phyloP scores from a whole-genome alignment of 2,329 filamentous ascomycete genomes.

The Exophiala alcalophila region DNA sequence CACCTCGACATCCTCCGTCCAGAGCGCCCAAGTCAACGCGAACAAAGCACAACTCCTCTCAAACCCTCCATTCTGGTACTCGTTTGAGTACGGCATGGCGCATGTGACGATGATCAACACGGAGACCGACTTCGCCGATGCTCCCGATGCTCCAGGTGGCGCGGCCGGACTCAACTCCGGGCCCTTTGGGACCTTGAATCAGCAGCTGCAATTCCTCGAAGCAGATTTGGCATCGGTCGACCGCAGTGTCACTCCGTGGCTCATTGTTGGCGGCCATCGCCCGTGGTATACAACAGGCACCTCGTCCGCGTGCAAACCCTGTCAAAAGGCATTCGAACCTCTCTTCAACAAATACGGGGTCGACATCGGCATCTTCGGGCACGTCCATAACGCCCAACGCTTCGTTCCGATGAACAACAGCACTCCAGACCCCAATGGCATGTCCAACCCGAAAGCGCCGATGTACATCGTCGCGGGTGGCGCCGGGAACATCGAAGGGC shows the following conservation, averaged over 20 bases:
- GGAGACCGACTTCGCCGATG: slow-evolving; percentile 52
- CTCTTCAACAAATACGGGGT: slow-evolving; percentile 47
- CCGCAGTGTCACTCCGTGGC: slow-evolving; percentile 50
- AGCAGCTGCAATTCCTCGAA: slow-evolving; percentile 49
- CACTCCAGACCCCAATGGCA: too few relatives aligned
- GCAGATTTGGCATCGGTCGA: slow-evolving; percentile 46
- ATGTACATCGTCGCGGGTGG: too few relatives aligned
- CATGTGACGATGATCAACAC: slow-evolving; percentile 50
- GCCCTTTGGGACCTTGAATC: slow-evolving; percentile 42
- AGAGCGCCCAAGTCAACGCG: slow-evolving; percentile 51
- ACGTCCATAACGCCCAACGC: too few relatives aligned
- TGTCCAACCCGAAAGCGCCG: too few relatives aligned
- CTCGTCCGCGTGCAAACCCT: slow-evolving; percentile 36
- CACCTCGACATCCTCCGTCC: too few relatives aligned
- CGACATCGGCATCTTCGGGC: slow-evolving; percentile 48
- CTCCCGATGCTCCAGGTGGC: slow-evolving; percentile 47
- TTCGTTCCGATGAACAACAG: too few relatives aligned
- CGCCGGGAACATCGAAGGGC: too few relatives aligned
- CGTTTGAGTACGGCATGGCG: slow-evolving; percentile 53
- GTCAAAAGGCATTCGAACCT: slow-evolving; percentile 48
- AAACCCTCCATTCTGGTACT: slow-evolving; percentile 59
- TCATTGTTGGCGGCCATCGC: slow-evolving; percentile 50
- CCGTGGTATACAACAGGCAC: slow-evolving; percentile 51
- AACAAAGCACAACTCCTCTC: too few relatives aligned
- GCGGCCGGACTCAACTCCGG: slow-evolving; percentile 45